Conservation (phyloP, 805 yeast genomes). For the Pichia membranifaciens region DNA sequence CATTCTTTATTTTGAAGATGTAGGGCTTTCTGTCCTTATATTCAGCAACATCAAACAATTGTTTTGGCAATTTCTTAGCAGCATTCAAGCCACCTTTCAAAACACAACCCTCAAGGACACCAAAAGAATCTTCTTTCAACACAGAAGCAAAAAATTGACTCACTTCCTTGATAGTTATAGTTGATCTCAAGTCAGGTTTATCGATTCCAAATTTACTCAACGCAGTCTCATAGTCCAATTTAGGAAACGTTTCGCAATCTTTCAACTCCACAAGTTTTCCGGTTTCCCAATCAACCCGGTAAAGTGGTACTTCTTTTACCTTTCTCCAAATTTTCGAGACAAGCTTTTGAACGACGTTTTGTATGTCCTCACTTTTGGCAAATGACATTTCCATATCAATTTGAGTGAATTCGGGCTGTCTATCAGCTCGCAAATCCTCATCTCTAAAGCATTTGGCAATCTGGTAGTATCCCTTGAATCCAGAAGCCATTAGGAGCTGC, state of each 20-base stretch:
- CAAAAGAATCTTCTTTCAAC: slow-evolving; percentile 40
- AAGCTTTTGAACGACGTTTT: slow-evolving; percentile 52
- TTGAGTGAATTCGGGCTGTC: slow-evolving; percentile 98
- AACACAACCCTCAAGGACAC: slow-evolving; percentile 70
- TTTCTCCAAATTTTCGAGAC: slow-evolving; percentile 52
- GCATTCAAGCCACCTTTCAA: slow-evolving; percentile 42
- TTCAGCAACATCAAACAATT: slow-evolving; percentile 32
- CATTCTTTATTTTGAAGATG: slow-evolving; percentile 43
- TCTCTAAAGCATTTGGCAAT: slow-evolving; percentile 93
- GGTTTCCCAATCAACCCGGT: slow-evolving; percentile 31
- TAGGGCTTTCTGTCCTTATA: slow-evolving; percentile 57
- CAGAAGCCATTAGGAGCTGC: slow-evolving; percentile 91
- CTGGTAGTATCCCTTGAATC: slow-evolving; percentile 80
- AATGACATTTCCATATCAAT: slow-evolving; percentile 93
- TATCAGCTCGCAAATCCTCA: slow-evolving; percentile 88
- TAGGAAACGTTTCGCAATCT: slow-evolving; percentile 31
- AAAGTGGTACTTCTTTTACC: slow-evolving; percentile 36
- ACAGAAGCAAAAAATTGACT: slow-evolving; percentile 33
- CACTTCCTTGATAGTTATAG: slow-evolving; percentile 45
- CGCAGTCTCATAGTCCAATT: slow-evolving; percentile 62
- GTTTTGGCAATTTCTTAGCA: slow-evolving; percentile 14
- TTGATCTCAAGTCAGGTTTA: slow-evolving; percentile 83
- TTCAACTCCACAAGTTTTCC: slow-evolving; percentile 25
- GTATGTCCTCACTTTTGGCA: slow-evolving; percentile 64
- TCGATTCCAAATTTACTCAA: slow-evolving; percentile 79